phyloP scores from a whole-genome alignment of 2,329 filamentous ascomycete genomes.

The Ophiostoma ips region DNA sequence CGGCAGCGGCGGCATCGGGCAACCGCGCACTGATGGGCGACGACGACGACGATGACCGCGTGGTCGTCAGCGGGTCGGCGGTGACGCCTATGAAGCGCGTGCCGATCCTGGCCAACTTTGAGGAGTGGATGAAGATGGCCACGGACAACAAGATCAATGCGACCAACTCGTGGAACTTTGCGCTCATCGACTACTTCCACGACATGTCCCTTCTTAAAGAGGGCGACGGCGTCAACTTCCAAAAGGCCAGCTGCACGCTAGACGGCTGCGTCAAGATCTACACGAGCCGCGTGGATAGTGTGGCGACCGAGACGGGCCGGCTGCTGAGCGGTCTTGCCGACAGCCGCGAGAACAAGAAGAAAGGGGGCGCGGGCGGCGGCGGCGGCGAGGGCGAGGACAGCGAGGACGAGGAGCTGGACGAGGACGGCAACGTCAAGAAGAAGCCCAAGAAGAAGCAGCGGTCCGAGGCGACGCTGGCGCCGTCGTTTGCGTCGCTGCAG shows the following conservation, averaged over 20 bases:
- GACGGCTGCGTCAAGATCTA: constrained; percentile 99
- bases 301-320: constrained; percentile 93
- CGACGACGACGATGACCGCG: constrained; percentile 39
- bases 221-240: constrained; percentile 94
- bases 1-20: constrained; percentile 3
- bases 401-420: constrained; percentile 41
- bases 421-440: constrained; percentile 36
- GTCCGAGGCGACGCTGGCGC: constrained; percentile 84
- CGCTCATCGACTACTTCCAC: constrained; percentile 98
- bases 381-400: constrained; percentile 51
- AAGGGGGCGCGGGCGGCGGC: constrained; percentile 38
- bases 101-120: constrained; percentile 91
- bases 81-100: constrained; percentile 91
- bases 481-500: constrained; percentile 75
- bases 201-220: constrained; percentile 97
- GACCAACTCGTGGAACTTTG: constrained; percentile 97
- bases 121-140: constrained; percentile 99
- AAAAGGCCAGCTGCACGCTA: constrained; percentile 92
- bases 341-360: constrained; percentile 62
- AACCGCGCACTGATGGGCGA: constrained; percentile 6
- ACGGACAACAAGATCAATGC: constrained; percentile 99
- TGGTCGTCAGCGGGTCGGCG: constrained; percentile 46
- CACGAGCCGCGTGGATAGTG: constrained; percentile 93
- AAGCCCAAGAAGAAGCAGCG: constrained; percentile 63
- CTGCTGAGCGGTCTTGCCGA: constrained; percentile 87